A percentile compares a stretch with the other conserved stretches of the same genome.
These are phyloP conservation scores for Candida labiduridarum DNA, from an alignment of 1,139 yeast species.

Conservation along the genomic window DNA sequence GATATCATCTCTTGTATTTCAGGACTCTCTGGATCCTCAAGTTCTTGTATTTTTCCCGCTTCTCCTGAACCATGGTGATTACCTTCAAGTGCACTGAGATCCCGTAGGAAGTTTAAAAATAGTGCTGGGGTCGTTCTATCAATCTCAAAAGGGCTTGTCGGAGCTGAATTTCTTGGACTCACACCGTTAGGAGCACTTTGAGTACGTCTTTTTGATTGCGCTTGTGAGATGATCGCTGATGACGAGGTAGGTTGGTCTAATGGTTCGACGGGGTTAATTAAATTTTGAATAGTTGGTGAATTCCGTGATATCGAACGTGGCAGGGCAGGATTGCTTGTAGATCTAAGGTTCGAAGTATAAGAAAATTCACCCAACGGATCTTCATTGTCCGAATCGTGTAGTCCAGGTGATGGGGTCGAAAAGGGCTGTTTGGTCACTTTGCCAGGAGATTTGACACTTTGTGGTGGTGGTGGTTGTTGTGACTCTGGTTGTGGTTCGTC, in stretches of 20 bases:
- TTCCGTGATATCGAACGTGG: slow-evolving; percentile 9
- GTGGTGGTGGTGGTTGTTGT: not conserved
- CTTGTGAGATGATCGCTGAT: not conserved
- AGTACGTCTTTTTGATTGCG: not conserved
- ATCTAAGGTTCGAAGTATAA: slow-evolving; percentile 12
- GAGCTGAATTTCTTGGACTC: not conserved
- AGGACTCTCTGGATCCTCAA: slow-evolving; percentile 6
- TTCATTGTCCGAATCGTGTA: not conserved
- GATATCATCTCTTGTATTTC: slow-evolving; percentile 12
- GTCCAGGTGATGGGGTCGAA: not conserved
- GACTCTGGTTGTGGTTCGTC: too few species aligned
- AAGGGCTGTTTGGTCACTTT: not conserved
- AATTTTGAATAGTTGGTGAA: slow-evolving; percentile 15
- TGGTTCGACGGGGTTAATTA: slow-evolving; percentile 13
- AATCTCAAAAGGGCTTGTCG: slow-evolving; percentile 5
- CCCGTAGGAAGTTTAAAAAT: slow-evolving; percentile 24
- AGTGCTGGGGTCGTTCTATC: slow-evolving; percentile 20
- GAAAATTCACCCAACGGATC: slow-evolving; percentile 11
- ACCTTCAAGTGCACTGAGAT: slow-evolving; percentile 15
- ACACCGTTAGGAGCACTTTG: not conserved
- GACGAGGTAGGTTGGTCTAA: not conserved
- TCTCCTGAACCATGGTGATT: slow-evolving; percentile 1
- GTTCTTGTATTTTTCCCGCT: slow-evolving; percentile 7
- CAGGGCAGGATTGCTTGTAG: slow-evolving; percentile 5
- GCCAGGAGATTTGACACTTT: too few species aligned